phyloP scores from a whole-genome alignment of 805 yeast species.

The Wilhelminamyces savonicus region DNA sequence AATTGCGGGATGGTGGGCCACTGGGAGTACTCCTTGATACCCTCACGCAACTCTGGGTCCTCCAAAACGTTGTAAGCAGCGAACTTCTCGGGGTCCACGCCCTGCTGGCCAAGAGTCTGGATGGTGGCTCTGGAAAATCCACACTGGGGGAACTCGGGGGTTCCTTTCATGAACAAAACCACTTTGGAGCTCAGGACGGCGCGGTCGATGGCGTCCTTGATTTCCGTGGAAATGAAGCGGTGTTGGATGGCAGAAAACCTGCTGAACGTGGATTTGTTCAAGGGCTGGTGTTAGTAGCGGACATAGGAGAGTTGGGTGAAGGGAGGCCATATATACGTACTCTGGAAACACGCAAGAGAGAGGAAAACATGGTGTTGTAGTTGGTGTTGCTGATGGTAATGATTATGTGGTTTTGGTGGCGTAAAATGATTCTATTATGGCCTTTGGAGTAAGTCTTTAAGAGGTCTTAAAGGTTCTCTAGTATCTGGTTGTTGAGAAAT shows the following conservation, averaged over 20 bases:
- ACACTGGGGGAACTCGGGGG: constrained; percentile 96
- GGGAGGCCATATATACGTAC: too few relatives aligned
- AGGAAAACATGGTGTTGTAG: too few relatives aligned
- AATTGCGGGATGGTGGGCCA: constrained; percentile 99
- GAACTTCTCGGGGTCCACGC: constrained; percentile 93
- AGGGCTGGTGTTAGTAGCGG: too few relatives aligned
- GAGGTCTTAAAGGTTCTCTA: too few relatives aligned
- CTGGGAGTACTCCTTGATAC: constrained; percentile 88
- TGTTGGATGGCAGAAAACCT: background rate
- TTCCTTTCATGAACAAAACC: constrained; percentile 96
- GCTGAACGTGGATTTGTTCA: background rate
- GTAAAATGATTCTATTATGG: too few relatives aligned
- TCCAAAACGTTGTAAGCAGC: constrained; percentile 96
- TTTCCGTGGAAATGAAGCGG: constrained; percentile 68
- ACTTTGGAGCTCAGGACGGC: constrained; percentile 91
- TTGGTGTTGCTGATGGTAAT: too few relatives aligned
- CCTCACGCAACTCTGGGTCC: constrained; percentile 89
- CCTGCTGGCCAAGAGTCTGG: constrained; percentile 89
- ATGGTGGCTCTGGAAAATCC: constrained; percentile 96
- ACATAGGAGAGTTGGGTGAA: too few relatives aligned
- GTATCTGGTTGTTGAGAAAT: too few relatives aligned
- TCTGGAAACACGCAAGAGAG: too few relatives aligned
- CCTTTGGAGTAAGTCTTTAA: too few relatives aligned
- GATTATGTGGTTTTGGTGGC: too few relatives aligned
- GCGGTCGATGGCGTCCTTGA: constrained; percentile 73